A percentile compares a stretch with the other conserved stretches of the same genome.
These are phyloP conservation scores for Backusella macrospora DNA, from an alignment of 192 early-diverging fungal species.

Conservation along the genomic window DNA sequence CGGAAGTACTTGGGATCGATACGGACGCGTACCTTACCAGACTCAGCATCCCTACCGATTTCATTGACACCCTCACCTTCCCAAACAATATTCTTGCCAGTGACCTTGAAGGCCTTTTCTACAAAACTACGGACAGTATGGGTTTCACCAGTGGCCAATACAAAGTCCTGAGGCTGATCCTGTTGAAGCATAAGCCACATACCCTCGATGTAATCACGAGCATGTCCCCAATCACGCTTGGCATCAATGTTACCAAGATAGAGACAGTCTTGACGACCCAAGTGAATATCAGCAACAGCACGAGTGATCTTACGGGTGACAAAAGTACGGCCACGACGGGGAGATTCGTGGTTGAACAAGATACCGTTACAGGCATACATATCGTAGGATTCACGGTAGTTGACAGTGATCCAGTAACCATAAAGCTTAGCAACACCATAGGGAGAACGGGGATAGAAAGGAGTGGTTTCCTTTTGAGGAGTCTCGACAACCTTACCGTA, in stretches of 20 bases:
- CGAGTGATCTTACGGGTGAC: conserved; percentile 80
- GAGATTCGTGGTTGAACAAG: conserved; percentile 79
- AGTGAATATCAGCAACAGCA: conserved; percentile 73
- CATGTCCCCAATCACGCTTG: conserved; percentile 84
- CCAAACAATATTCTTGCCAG: conserved; percentile 64
- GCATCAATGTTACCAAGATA: conserved; percentile 79
- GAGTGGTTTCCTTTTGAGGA: conserved; percentile 79
- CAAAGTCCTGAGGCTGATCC: conserved; percentile 71
- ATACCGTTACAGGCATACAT: conserved; percentile 84
- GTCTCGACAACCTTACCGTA: conserved; percentile 79
- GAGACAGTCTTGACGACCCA: conserved; percentile 68
- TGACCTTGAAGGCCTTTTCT: conserved; percentile 74
- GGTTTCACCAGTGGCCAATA: conserved; percentile 79
- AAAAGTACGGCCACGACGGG: conserved; percentile 73
- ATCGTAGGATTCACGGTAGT: conserved; percentile 78
- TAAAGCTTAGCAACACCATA: conserved; percentile 87
- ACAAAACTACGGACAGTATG: conserved; percentile 79
- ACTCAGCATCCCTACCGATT: conserved; percentile 59
- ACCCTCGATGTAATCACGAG: conserved; percentile 75
- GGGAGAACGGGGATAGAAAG: conserved; percentile 81
- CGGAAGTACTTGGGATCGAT: conserved; percentile 78
- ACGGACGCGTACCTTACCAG: conserved; percentile 61
- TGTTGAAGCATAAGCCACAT: conserved; percentile 87
- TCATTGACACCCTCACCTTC: conserved; percentile 65
- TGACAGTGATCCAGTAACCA: conserved; percentile 81